A percentile compares a stretch with the other conserved stretches of the same genome.
Conservation (phyloP, 2,329 filamentous ascomycete genomes). For the Neoascochyta sp. region DNA sequence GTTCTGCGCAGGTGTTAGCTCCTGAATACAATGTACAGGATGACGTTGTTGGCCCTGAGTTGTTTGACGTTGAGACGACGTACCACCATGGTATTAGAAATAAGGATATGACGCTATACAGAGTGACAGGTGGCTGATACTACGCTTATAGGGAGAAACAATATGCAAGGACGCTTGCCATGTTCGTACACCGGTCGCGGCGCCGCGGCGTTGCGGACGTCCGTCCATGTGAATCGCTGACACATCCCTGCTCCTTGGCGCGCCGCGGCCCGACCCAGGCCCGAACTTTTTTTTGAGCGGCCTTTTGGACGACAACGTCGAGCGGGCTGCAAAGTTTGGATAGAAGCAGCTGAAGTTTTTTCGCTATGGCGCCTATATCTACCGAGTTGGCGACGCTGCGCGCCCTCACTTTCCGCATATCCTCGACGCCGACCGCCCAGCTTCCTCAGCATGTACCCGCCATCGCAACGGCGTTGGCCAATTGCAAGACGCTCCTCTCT, state of each 20-base stretch:
- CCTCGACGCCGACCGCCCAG: conserved; percentile 66
- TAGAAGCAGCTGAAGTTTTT: too few relatives aligned
- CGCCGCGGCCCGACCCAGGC: conserved; percentile 16
- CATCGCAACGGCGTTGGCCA: conserved; percentile 56
- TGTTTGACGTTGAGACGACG: conserved; percentile 12
- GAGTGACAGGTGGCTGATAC: conserved; percentile 14
- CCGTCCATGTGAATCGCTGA: conserved; percentile 13
- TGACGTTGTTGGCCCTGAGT: conserved; percentile 29
- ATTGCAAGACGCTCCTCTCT: conserved; percentile 60
- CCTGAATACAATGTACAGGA: conserved; percentile 11
- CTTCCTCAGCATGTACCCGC: conserved; percentile 70
- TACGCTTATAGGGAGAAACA: conserved; percentile 31
- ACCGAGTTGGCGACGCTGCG: conserved; percentile 31
- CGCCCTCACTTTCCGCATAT: conserved; percentile 63
- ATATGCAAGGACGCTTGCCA: conserved; percentile 17
- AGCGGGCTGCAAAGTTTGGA: too few relatives aligned
- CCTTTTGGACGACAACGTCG: too few relatives aligned
- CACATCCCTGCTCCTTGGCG: conserved; percentile 22
- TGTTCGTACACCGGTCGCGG: conserved; percentile 20
- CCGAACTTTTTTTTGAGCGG: conserved; percentile 23
- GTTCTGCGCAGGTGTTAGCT: conserved; percentile 39
- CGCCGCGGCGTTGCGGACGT: conserved; percentile 12
- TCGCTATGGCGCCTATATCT: conserved; percentile 24
- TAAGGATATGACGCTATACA: conserved; percentile 26
- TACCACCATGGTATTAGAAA: conserved; percentile 37